phyloP scores from a whole-genome alignment of 2,329 filamentous ascomycete species.

The Verruconis gallopava region DNA sequence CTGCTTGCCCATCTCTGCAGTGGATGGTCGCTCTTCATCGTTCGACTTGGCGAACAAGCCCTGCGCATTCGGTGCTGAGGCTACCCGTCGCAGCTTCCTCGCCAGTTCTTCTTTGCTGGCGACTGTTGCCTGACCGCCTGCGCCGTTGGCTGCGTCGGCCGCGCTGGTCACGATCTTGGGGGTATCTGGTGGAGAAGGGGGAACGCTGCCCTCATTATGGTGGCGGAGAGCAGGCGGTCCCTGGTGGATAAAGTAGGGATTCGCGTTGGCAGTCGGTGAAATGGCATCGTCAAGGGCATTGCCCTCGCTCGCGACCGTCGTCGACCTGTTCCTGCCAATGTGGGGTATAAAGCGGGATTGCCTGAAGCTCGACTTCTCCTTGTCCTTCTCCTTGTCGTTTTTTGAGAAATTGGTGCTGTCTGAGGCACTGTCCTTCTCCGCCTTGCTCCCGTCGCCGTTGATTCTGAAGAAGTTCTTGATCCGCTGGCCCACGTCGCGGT shows the following conservation, averaged over 20 bases:
- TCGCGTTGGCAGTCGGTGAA: constrained; percentile 86
- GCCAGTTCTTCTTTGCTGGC: constrained; percentile 90
- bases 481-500: constrained; percentile 46
- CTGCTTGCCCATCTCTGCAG: constrained; percentile 77
- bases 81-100: constrained; percentile 81
- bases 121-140: constrained; percentile 52
- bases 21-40: constrained; percentile 58
- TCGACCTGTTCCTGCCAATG: constrained; percentile 75
- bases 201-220: constrained; percentile 86
- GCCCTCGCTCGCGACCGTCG: constrained; percentile 85
- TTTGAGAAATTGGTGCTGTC: neutral
- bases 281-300: constrained; percentile 78
- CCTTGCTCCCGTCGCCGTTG: constrained; percentile 36
- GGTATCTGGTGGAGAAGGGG: constrained; percentile 83
- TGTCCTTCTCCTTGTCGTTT: constrained; percentile 18
- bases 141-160: constrained; percentile 53
- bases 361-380: constrained; percentile 54
- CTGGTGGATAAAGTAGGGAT: constrained; percentile 95
- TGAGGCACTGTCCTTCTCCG: constrained; percentile 16
- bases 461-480: constrained; percentile 61
- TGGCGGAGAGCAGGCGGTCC: constrained; percentile 86
- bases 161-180: constrained; percentile 51
- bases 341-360: constrained; percentile 82
- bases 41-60: constrained; percentile 58
- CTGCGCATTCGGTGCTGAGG: constrained; percentile 93